Base-by-base conservation (phyloP, 345 rosid genomes). In the Acer yangbiense region DNA sequence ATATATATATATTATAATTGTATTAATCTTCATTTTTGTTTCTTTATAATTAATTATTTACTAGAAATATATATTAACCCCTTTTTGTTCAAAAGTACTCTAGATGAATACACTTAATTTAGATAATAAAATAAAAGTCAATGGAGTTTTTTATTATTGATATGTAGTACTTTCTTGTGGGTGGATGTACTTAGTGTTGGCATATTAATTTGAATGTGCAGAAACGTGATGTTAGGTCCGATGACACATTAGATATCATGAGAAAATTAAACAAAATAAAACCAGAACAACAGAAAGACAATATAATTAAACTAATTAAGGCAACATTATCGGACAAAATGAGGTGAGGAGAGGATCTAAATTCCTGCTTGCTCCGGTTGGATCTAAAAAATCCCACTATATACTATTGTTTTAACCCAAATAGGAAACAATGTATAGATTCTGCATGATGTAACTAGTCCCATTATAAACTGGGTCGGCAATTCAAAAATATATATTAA, bases 361-460 rank as follows among this genome's bases (percentile, higher is more conserved):
- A 35, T 35, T 32, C 5, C 0, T 32, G 0, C 35, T 32, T 32
- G 2, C 63, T 23, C 9, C 11, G 61, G 21, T 64, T 69, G 65
- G 70, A 70, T 76, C 62, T 61, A 6, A 14, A 32, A 67, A 54
- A 23, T 21, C 71, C 60, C 69, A 35, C 32, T 35, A 11, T 82
- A 66, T 46, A 71, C 71, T 67, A 72, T 48, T 21, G 64, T 50
- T 35, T 29, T n/a, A 14, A 76, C 76, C 80, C 70, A 25, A 77
- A 75, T 46, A 71, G 76, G 78, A 74, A 77, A 84, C 17, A 50
- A 25, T 11, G 7, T 69, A 35, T n/a, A 60, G 86, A 80, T 74
- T 74, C 64, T 50, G 43, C 27, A 25, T 76, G 78, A 52, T 44
- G 68, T 76, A 69, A 65, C 43, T 57, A 52, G 67, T 52, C 27